Conservation (phyloP, 2,329 filamentous ascomycete genomes). For the Lojkania enalia region DNA sequence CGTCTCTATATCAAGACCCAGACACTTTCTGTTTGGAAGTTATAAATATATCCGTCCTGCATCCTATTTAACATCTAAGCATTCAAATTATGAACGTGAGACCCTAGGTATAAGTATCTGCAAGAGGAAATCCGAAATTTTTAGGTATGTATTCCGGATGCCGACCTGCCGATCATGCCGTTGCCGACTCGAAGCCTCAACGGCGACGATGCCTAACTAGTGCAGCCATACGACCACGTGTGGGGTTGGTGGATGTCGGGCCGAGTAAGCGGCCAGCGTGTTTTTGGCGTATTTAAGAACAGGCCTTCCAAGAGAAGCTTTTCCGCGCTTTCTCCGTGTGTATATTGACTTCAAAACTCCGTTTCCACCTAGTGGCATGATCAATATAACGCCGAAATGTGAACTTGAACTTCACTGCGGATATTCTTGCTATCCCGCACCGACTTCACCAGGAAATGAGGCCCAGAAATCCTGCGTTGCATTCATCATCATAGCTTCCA, state of each 20-base stretch:
- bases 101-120: no score
- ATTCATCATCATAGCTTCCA: constrained; percentile 44
- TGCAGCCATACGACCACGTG: background rate
- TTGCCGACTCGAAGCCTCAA: background rate
- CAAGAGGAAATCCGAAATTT: no score
- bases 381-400: background rate
- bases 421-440: constrained; percentile 27
- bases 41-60: no score
- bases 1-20: no score
- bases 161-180: background rate
- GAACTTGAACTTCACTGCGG: background rate
- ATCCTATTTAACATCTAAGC: no score
- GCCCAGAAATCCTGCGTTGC: constrained; percentile 47
- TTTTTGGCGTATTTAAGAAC: background rate
- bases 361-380: background rate
- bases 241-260: background rate
- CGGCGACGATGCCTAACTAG: background rate
- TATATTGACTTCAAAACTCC: no score
- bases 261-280: background rate
- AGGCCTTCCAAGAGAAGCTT: background rate
- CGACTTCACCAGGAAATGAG: constrained; percentile 45
- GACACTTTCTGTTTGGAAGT: no score
- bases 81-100: no score
- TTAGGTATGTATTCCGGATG: no score
- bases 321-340: no score